A percentile compares a stretch with the other conserved stretches of the same genome.
These are phyloP conservation scores for Senna tora DNA, from an alignment of 306 rosid genomes.

Conservation along the genomic window DNA sequence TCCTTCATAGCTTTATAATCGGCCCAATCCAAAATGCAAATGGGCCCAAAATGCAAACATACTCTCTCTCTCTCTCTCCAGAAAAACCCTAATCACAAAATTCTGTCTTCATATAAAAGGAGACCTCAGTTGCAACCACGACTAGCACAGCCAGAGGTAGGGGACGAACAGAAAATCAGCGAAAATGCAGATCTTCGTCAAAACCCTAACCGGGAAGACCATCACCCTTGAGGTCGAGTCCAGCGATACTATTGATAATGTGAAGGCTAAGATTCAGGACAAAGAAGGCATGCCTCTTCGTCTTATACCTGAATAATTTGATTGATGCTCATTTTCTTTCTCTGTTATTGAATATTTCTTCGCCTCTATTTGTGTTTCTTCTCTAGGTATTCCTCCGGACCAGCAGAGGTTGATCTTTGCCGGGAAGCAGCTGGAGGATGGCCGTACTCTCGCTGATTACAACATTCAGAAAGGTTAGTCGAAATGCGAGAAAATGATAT, in stretches of 20 bases:
- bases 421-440: slow-evolving; percentile 97
- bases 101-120: not conserved
- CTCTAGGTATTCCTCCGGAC: slow-evolving; percentile 88
- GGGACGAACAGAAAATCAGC: not conserved
- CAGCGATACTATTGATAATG: slow-evolving; percentile 93
- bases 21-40: no score
- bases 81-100: slow-evolving; percentile 42
- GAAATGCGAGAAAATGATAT: not conserved
- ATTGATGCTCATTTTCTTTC: not conserved
- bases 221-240: slow-evolving; percentile 99
- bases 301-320: not conserved
- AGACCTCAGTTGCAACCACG: not conserved
- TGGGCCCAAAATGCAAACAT: slow-evolving; percentile 12
- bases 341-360: not conserved
- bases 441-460: slow-evolving; percentile 96
- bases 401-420: slow-evolving; percentile 97
- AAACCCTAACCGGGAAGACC: slow-evolving; percentile 97
- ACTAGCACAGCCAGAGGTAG: not conserved
- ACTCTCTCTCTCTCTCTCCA: no score
- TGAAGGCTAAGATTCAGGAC: slow-evolving; percentile 93
- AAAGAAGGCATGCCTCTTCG: slow-evolving; percentile 65
- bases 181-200: slow-evolving; percentile 96
- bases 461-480: slow-evolving; percentile 88
- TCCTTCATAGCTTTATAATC: no score
- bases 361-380: not conserved